Conservation (phyloP, 2,329 filamentous ascomycete species). For the Pseudogymnoascus sp. region DNA sequence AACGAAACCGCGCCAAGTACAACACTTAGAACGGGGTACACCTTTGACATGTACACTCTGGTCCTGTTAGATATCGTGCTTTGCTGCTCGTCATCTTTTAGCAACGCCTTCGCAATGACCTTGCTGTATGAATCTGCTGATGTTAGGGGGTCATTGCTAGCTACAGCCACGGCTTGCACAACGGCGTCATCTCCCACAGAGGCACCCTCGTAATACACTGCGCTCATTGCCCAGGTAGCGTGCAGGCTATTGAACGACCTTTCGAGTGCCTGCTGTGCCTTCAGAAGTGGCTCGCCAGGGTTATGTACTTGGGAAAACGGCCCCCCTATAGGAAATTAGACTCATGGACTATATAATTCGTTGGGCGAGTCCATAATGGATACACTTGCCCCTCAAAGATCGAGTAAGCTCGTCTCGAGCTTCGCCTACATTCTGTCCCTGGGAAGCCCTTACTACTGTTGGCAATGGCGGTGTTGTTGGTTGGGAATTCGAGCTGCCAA, state of each 20-base stretch:
- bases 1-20: not conserved
- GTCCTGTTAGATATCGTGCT: not conserved
- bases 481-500: not conserved
- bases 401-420: not conserved
- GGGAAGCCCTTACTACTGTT: not conserved
- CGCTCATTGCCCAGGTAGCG: not conserved
- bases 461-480: not conserved
- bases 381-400: not conserved
- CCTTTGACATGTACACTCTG: not conserved
- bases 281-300: not conserved
- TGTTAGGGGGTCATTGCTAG: not conserved
- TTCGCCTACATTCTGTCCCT: not conserved
- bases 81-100: not conserved
- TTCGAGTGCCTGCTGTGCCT: not conserved
- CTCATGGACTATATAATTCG: not conserved
- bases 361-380: not conserved
- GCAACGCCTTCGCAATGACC: not conserved
- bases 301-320: not conserved
- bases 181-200: not conserved
- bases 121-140: not conserved
- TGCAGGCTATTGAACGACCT: not conserved
- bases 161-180: not conserved
- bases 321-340: not conserved
- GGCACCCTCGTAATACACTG: not conserved
- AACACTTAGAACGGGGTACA: not conserved